phyloP scores from a whole-genome alignment of 208 protist species.

The Jaenimonas drosophilae region DNA sequence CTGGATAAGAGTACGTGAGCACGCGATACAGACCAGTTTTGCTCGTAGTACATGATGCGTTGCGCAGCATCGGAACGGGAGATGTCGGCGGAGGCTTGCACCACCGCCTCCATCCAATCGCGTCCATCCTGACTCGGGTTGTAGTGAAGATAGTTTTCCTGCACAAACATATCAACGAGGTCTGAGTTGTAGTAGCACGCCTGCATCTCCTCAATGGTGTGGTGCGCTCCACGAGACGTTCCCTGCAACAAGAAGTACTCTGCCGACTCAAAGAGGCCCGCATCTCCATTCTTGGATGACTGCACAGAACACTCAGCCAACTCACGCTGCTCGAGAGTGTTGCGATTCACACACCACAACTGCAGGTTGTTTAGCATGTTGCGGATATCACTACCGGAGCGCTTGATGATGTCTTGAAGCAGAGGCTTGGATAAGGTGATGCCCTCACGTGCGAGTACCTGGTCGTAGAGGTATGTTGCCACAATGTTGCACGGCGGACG shows the following conservation, averaged over 20 bases:
- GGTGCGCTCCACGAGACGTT: slow-evolving; percentile 34
- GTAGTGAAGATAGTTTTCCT: slow-evolving; percentile 94
- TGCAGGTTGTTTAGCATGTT: slow-evolving; percentile 96
- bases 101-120: slow-evolving; percentile 39
- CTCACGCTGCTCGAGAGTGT: slow-evolving; percentile 42
- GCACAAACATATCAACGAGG: slow-evolving; percentile 91
- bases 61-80: slow-evolving; percentile 65
- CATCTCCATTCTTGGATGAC: slow-evolving; percentile 87
- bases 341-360: slow-evolving; percentile 74
- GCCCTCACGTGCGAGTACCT: slow-evolving; percentile 86
- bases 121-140: slow-evolving; percentile 27
- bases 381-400: slow-evolving; percentile 92
- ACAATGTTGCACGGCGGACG: slow-evolving; percentile 84
- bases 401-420: slow-evolving; percentile 86
- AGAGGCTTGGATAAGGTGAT: slow-evolving; percentile 75
- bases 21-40: slow-evolving; percentile 84
- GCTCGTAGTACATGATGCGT: slow-evolving; percentile 78
- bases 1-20: slow-evolving; percentile 58
- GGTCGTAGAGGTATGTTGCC: slow-evolving; percentile 78
- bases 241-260: slow-evolving; percentile 81
- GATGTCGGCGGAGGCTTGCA: slow-evolving; percentile 48
- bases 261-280: slow-evolving; percentile 87
- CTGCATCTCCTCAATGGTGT: slow-evolving; percentile 68
- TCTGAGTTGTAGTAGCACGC: slow-evolving; percentile 88
- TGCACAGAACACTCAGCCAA: slow-evolving; percentile 56